These are phyloP conservation scores for Lophiotrema nucula DNA, from an alignment of 495 filamentous ascomycete species.

Conservation along the genomic window DNA sequence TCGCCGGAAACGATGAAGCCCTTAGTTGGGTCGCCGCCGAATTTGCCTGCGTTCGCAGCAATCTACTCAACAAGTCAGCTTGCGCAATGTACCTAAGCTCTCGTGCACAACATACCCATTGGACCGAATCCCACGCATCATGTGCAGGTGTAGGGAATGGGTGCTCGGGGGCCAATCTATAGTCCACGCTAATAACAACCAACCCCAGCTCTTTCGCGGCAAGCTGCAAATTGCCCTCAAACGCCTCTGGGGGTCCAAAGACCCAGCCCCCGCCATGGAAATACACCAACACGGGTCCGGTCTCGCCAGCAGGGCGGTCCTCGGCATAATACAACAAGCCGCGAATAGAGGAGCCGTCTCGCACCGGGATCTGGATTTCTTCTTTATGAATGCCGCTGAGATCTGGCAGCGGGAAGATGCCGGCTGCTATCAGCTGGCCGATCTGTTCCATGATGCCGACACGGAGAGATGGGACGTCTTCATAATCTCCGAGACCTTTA, in stretches of 20 bases:
- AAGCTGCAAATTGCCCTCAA: conserved; percentile 34
- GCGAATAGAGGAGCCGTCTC: conserved; percentile 23
- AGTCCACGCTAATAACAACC: conserved; percentile 44
- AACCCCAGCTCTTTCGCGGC: conserved; percentile 39
- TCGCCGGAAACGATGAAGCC: conserved; percentile 31
- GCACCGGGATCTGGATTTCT: conserved; percentile 23
- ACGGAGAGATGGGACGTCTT: background rate
- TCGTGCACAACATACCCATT: conserved; percentile 24
- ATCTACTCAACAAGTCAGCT: background rate
- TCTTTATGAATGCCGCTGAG: conserved; percentile 12
- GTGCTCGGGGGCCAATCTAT: conserved; percentile 43
- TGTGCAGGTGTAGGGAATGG: conserved; percentile 47
- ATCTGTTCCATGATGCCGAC: conserved; percentile 1
- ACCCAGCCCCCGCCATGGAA: conserved; percentile 48
- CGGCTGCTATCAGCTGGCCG: conserved; percentile 4
- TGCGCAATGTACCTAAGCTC: too few relatives aligned
- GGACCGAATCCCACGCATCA: conserved; percentile 41
- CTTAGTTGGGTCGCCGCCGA: conserved; percentile 19
- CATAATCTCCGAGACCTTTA: conserved; percentile 13
- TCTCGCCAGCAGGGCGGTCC: background rate
- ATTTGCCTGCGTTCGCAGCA: conserved; percentile 12
- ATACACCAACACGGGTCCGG: conserved; percentile 44
- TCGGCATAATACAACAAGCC: conserved; percentile 34
- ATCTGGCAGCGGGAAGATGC: conserved; percentile 13
- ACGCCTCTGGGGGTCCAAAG: conserved; percentile 41